Percentiles rank a stretch among this genome's conserved stretches.
phyloP scores from a whole-genome alignment of 495 filamentous ascomycete species.

The Glonium stellatum region DNA sequence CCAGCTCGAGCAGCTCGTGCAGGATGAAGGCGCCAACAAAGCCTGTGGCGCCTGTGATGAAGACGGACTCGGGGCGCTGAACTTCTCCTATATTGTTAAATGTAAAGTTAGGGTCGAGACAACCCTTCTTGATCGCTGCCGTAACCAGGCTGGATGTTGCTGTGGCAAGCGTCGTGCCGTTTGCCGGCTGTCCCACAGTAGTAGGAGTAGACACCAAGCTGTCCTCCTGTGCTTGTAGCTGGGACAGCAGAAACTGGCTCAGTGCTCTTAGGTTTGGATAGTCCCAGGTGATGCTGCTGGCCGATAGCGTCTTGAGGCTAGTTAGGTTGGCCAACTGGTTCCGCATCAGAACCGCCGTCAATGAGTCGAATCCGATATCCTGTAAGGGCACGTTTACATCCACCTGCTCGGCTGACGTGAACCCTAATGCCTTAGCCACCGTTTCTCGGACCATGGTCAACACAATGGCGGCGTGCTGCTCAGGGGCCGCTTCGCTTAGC shows the following conservation, averaged over 20 bases:
- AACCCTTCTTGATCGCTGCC: conserved; percentile 12
- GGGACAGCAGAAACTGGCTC: conserved; percentile 20
- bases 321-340: conserved; percentile 30
- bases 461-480: conserved; percentile 25
- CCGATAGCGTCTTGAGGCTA: conserved; percentile 24
- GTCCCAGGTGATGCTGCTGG: conserved; percentile 22
- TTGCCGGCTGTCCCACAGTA: too few relatives aligned
- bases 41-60: conserved; percentile 35
- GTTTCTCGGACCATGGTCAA: conserved; percentile 27
- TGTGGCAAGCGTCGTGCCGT: too few relatives aligned
- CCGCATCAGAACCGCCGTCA: conserved; percentile 32
- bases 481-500: conserved; percentile 19
- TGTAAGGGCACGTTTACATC: conserved; percentile 26
- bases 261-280: conserved; percentile 28
- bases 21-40: conserved; percentile 36
- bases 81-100: too few relatives aligned
- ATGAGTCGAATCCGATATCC: conserved; percentile 31
- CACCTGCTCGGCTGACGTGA: conserved; percentile 15
- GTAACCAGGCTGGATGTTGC: too few relatives aligned
- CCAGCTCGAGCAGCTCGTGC: conserved; percentile 28
- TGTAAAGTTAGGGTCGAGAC: conserved; percentile 19
- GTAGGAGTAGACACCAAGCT: too few relatives aligned
- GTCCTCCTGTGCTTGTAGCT: conserved; percentile 13
- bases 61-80: conserved; percentile 27
- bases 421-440: conserved; percentile 29